Base-by-base conservation (phyloP, 75 land plant species). In the Pinus taeda region DNA sequence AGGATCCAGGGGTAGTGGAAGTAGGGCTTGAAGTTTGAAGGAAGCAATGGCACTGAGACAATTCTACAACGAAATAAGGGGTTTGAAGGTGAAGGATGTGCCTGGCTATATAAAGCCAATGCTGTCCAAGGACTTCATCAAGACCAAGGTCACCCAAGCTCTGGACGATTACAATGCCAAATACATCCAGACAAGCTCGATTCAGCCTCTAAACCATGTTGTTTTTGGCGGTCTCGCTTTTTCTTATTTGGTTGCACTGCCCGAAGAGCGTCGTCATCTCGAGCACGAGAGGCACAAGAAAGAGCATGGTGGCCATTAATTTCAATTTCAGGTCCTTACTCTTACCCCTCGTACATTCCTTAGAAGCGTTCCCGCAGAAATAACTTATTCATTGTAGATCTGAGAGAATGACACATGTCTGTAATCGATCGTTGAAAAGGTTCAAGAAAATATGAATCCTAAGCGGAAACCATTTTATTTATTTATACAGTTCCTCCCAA, bases 241-340 rank as follows among this genome's bases (percentile, higher is more conserved):
- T 72, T 88, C 90, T 21, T 95, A 93, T 86, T 83, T 92, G 78
- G 79, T 91, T 55, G 88, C 79, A 7, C 91, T 89, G 36, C 98
- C 96, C 55, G 88, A 91, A 81, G 94, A 91, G 82, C 89, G 94
- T 57, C 94, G 94, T 82, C 98, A 93, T 75, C 89, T 89, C 63
- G 90, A 85, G 86, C 93, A 89, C 77, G 82, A 81, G 82, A 79
- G 81, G 83, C 91, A 90, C 77, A 86, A 75, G 64, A 85, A 83
- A 53, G 91, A 86, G 59, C 90, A 84, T 64, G 88, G 79, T 49
- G 61, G 21, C 6, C 61, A 60, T 45, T 45, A 45, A 45, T 45
- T 45, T 45, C 49, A 45, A 45, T 45, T 45, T 45, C 49, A 45
- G 49, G 49, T 45, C 49, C 7, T 45, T 45, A 45, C 49, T 45